Conservation (phyloP, 768 basidiomycete species). For the Podaxis mareebaensis region DNA sequence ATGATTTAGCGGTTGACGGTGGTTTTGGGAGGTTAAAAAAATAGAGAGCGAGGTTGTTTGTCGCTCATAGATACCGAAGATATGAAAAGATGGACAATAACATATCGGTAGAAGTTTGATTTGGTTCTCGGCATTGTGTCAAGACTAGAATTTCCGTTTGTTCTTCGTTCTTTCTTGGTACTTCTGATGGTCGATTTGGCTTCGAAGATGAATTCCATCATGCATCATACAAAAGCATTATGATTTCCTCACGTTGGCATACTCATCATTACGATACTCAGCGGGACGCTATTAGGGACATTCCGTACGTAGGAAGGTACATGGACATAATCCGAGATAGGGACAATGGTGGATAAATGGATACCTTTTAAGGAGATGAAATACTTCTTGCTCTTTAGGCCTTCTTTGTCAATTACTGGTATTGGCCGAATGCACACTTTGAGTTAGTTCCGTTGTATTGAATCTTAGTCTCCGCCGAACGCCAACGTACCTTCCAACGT, state of each 20-base stretch:
- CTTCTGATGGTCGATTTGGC: neutral
- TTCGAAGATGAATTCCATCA: neutral
- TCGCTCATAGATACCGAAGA: slow-evolving; percentile 3
- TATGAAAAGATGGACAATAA: neutral
- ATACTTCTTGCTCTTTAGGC: neutral
- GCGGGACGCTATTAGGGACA: neutral
- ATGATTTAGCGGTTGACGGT: neutral
- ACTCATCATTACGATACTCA: neutral
- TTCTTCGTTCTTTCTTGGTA: neutral
- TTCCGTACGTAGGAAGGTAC: neutral
- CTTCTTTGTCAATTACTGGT: neutral
- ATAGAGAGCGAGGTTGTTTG: neutral
- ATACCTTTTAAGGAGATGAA: neutral
- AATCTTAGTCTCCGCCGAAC: neutral
- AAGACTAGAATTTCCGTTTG: neutral
- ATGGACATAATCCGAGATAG: neutral
- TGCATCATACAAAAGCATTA: neutral
- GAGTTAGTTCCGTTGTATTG: neutral
- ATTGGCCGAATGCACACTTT: neutral
- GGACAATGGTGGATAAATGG: neutral
- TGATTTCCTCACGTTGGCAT: neutral
- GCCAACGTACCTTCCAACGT: neutral
- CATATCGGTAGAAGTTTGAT: neutral
- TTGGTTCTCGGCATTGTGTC: neutral
- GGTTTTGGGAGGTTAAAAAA: neutral